Conservation (phyloP, 352 stramenopile species). For the Phytophthora sansomeana region DNA sequence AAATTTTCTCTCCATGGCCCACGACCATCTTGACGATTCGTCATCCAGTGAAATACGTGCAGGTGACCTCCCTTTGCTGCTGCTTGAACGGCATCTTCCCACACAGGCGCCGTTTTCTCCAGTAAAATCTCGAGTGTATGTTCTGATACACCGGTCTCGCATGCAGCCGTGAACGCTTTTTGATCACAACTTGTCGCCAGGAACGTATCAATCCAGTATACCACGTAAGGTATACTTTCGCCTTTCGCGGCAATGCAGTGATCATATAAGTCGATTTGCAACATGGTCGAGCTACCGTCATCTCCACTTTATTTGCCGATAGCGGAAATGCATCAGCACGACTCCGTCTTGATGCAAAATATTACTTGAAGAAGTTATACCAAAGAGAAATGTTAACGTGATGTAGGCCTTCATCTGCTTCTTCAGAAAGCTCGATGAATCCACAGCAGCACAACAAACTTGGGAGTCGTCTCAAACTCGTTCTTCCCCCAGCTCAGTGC, state of each 20-base stretch:
- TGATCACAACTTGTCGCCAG: slow-evolving; percentile 6
- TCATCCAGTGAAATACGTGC: slow-evolving; percentile 20
- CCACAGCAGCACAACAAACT: slow-evolving; percentile 44
- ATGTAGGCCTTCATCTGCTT: too few species aligned
- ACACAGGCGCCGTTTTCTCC: neutral
- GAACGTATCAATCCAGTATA: slow-evolving; percentile 4
- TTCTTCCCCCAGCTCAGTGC: slow-evolving; percentile 30
- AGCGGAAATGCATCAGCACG: slow-evolving; percentile 68
- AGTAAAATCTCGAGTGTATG: slow-evolving; percentile 9
- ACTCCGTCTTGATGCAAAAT: slow-evolving; percentile 81
- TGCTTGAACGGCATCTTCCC: neutral
- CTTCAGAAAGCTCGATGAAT: slow-evolving; percentile 65
- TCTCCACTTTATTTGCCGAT: slow-evolving; percentile 20
- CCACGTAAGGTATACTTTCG: slow-evolving; percentile 1
- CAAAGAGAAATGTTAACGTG: slow-evolving; percentile 69
- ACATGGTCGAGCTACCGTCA: neutral
- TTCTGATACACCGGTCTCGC: neutral
- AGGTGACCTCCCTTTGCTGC: slow-evolving; percentile 7
- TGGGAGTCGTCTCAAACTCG: slow-evolving; percentile 20
- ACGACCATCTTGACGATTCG: neutral
- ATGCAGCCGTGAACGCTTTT: slow-evolving; percentile 13
- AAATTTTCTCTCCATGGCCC: slow-evolving; percentile 14
- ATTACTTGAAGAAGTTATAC: too few species aligned
- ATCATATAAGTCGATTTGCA: too few species aligned
- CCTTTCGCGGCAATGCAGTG: slow-evolving; percentile 2